Conservation (phyloP, 2,329 filamentous ascomycete species). For the Iodosphaeria phyllophila region DNA sequence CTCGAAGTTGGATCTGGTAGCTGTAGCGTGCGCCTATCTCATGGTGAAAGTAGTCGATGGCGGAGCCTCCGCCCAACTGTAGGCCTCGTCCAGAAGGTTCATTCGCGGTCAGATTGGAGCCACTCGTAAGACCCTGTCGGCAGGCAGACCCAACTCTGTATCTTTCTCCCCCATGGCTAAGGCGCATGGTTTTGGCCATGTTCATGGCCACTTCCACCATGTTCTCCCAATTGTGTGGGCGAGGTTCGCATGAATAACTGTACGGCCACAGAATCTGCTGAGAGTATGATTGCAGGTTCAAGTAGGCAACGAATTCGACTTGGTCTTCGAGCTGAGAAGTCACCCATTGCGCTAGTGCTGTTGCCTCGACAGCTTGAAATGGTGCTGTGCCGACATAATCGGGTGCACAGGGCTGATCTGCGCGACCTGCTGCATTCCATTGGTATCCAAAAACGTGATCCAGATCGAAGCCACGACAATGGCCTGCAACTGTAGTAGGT, state of each 20-base stretch:
- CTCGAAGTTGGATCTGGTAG: constrained; percentile 86
- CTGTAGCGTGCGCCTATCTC: constrained; percentile 66
- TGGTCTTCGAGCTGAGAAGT: constrained; percentile 60
- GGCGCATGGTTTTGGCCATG: constrained; percentile 71
- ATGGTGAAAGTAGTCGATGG: constrained; percentile 91
- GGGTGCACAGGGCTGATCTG: constrained; percentile 74
- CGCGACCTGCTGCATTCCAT: constrained; percentile 53
- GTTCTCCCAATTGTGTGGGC: constrained; percentile 77
- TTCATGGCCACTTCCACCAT: constrained; percentile 79
- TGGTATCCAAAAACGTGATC: constrained; percentile 73
- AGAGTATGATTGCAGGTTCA: constrained; percentile 89
- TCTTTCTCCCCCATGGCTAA: constrained; percentile 55
- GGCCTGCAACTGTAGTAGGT: constrained; percentile 57
- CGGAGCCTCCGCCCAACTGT: constrained; percentile 65
- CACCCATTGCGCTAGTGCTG: constrained; percentile 62
- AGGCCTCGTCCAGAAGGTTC: constrained; percentile 27
- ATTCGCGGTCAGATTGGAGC: constrained; percentile 7
- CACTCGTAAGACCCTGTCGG: constrained; percentile 42
- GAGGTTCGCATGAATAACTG: constrained; percentile 59
- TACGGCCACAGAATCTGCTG: constrained; percentile 91
- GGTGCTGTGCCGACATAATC: constrained; percentile 69
- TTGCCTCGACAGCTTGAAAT: constrained; percentile 69
- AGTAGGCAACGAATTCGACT: constrained; percentile 60
- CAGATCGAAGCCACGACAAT: constrained; percentile 77
- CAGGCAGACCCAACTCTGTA: constrained; percentile 75